Evolutionary conservation across 192 early-diverging fungal species (phyloP).

Genomic region (Podila clonocystis): DNA sequence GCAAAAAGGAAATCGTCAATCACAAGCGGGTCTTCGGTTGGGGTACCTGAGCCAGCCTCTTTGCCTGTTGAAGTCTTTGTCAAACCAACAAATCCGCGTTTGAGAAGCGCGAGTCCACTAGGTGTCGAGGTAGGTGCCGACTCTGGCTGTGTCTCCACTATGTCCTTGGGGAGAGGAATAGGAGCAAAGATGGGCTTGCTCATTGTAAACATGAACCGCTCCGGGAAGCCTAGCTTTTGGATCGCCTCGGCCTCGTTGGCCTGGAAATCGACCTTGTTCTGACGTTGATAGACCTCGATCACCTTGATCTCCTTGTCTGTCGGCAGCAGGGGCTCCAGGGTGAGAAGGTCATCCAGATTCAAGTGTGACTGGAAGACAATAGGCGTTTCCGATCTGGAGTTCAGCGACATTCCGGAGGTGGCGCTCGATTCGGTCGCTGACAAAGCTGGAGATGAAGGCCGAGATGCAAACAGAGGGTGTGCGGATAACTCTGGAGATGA

Average conservation of each 20-base stretch:
- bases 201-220: conserved; percentile 42
- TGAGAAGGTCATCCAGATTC: conserved; percentile 34
- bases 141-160: neutral
- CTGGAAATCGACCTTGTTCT: conserved; percentile 27
- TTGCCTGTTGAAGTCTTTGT: conserved; percentile 13
- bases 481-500: conserved; percentile 6
- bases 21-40: conserved; percentile 12
- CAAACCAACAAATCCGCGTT: conserved; percentile 20
- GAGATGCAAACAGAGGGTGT: conserved; percentile 30
- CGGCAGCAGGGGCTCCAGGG: conserved; percentile 32
- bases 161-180: neutral
- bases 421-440: neutral
- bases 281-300: conserved; percentile 24
- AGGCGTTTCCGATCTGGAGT: conserved; percentile 32
- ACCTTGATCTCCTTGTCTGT: conserved; percentile 31
- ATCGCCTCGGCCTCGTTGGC: conserved; percentile 21
- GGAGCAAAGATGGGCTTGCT: conserved; percentile 25
- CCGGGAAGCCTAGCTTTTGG: conserved; percentile 35
- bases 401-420: conserved; percentile 1
- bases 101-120: neutral
- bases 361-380: conserved; percentile 31
- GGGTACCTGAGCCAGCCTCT: neutral
- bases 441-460: neutral
- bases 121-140: conserved; percentile 11
- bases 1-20: conserved; percentile 48